Evolutionary conservation across 139 green algal species (phyloP).

Genomic region (Volvox africanus): DNA sequence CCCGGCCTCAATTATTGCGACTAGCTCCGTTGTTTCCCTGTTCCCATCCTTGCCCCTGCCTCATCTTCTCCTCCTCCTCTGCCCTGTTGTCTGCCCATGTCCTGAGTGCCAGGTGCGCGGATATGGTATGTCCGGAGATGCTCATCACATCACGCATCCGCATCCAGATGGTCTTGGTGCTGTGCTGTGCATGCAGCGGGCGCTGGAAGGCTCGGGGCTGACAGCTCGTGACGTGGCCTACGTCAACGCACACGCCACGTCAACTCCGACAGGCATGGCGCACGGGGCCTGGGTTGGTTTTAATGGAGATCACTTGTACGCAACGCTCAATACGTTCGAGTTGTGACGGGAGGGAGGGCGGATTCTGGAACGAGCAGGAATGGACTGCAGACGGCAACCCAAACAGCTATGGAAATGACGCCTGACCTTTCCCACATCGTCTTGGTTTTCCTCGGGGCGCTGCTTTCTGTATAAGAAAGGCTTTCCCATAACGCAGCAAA

Average conservation of each 20-base stretch:
- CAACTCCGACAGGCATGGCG: slow-evolving; percentile 75
- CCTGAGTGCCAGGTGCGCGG: slow-evolving; percentile 69
- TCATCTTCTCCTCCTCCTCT: background rate
- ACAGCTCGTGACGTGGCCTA: slow-evolving; percentile 76
- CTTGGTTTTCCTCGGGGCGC: too few relatives aligned
- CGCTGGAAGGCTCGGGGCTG: slow-evolving; percentile 67
- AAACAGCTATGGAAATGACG: too few relatives aligned
- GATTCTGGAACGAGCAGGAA: too few relatives aligned
- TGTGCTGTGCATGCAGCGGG: slow-evolving; percentile 61
- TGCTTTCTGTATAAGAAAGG: too few relatives aligned
- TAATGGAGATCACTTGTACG: too few relatives aligned
- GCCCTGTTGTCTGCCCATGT: too few relatives aligned
- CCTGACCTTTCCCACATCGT: too few relatives aligned
- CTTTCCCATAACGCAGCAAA: too few relatives aligned
- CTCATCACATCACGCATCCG: slow-evolving; percentile 94
- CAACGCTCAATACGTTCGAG: too few relatives aligned
- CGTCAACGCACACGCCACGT: slow-evolving; percentile 95
- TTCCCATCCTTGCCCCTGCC: background rate
- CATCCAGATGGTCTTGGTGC: slow-evolving; percentile 60
- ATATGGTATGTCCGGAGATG: slow-evolving; percentile 91
- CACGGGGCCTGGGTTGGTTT: too few relatives aligned
- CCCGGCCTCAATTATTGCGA: background rate
- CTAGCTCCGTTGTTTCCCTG: background rate
- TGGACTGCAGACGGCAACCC: too few relatives aligned
- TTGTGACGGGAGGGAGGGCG: too few relatives aligned